Conservation (phyloP, 768 basidiomycete species). For the Rhizopogon salebrosus region DNA sequence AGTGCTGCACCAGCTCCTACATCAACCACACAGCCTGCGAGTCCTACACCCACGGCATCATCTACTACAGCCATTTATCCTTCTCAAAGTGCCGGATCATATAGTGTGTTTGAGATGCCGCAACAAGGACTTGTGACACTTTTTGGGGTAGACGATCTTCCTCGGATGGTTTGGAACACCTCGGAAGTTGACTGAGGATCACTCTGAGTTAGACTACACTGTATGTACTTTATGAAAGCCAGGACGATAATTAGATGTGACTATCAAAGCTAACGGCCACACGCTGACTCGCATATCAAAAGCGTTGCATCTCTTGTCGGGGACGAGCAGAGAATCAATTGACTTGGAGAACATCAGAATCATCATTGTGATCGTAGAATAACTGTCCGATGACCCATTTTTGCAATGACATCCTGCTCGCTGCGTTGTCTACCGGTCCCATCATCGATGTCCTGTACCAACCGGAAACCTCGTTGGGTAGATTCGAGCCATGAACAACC, state of each 20-base stretch:
- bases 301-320: no score
- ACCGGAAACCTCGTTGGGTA: constrained; percentile 17
- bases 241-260: no score
- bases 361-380: neutral
- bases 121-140: constrained; percentile 10
- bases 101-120: constrained; percentile 12
- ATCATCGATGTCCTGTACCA: neutral
- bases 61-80: no score
- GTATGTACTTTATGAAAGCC: no score
- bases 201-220: neutral
- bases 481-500: constrained; percentile 18
- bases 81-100: constrained; percentile 1
- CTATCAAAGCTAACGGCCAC: no score
- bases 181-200: neutral
- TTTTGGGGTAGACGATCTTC: constrained; percentile 13
- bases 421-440: neutral
- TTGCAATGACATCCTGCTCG: constrained; percentile 4
- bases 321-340: no score
- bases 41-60: neutral
- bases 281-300: no score
- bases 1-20: neutral
- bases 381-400: constrained; percentile 7
- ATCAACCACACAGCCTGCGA: neutral
- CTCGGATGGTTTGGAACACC: constrained; percentile 3
- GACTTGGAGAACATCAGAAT: neutral